phyloP scores from a whole-genome alignment of 1,284 basidiomycete species.

The Fomitopsis betulina region DNA sequence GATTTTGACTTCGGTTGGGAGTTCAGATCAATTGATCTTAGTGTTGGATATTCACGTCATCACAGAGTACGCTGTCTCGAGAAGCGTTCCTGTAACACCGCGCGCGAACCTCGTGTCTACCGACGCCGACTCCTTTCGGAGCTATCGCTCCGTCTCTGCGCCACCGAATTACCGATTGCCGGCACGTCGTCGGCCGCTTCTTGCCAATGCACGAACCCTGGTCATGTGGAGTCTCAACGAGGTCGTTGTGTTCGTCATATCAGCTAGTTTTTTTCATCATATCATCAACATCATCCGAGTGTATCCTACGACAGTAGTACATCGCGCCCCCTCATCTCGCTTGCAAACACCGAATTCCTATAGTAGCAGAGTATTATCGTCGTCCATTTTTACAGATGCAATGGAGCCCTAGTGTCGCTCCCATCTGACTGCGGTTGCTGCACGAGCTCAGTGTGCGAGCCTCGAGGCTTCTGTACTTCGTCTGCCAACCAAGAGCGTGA shows the following conservation, averaged over 20 bases:
- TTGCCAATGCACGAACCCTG: not conserved
- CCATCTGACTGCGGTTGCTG: not conserved
- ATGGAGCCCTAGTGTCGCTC: not conserved
- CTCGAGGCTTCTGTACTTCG: not conserved
- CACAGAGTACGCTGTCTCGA: conserved; percentile 15
- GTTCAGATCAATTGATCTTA: conserved; percentile 11
- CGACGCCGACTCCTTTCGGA: not conserved
- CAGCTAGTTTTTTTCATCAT: conserved; percentile 2
- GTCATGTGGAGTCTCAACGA: not conserved
- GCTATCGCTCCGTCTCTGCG: not conserved
- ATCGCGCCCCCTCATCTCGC: not conserved
- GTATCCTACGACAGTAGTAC: conserved; percentile 2
- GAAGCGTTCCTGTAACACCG: conserved; percentile 9
- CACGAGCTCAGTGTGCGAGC: not conserved
- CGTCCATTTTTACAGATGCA: not conserved
- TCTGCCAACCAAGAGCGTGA: not conserved
- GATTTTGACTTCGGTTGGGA: conserved; percentile 1
- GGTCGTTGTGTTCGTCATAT: not conserved
- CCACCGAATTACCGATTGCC: not conserved
- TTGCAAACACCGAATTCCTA: not conserved
- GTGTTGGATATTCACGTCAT: conserved; percentile 13
- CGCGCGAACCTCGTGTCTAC: conserved; percentile 2
- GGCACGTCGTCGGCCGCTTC: not conserved
- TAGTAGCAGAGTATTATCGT: not conserved
- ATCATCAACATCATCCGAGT: not conserved